Conservation (phyloP, 768 basidiomycete genomes). For the Xerocomellus amylosporus region DNA sequence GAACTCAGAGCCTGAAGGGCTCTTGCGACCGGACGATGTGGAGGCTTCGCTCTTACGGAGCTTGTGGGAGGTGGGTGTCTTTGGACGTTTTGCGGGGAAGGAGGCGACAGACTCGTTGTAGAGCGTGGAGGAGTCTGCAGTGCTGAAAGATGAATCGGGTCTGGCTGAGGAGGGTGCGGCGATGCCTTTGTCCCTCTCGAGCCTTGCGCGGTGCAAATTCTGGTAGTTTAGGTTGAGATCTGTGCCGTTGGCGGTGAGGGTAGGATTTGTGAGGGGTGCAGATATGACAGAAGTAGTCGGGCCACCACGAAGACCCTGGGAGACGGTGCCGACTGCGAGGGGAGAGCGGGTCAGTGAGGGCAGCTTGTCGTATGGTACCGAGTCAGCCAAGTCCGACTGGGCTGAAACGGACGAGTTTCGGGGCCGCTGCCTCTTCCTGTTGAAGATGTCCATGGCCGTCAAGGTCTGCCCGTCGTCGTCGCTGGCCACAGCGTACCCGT, state of each 20-base stretch:
- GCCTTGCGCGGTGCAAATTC: constrained; percentile 46
- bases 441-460: constrained; percentile 64
- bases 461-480: constrained; percentile 13
- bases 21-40: constrained; percentile 47
- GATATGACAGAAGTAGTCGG: constrained; percentile 48
- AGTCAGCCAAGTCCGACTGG: constrained; percentile 58
- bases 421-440: constrained; percentile 55
- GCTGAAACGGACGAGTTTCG: constrained; percentile 61
- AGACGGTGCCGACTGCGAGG: constrained; percentile 51
- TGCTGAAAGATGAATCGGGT: constrained; percentile 52
- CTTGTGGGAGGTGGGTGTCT: constrained; percentile 36
- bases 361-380: constrained; percentile 72
- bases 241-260: constrained; percentile 66
- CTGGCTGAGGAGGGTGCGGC: constrained; percentile 29
- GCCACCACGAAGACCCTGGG: constrained; percentile 50
- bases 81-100: constrained; percentile 35
- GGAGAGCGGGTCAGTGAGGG: constrained; percentile 55
- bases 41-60: constrained; percentile 54
- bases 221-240: constrained; percentile 67
- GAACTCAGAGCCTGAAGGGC: constrained; percentile 54
- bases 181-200: constrained; percentile 51
- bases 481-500: constrained; percentile 9
- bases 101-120: constrained; percentile 49
- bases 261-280: constrained; percentile 81
- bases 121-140: constrained; percentile 57